Base-by-base conservation (phyloP, 1,139 yeast species). In the Blastobotrys petasosporus region DNA sequence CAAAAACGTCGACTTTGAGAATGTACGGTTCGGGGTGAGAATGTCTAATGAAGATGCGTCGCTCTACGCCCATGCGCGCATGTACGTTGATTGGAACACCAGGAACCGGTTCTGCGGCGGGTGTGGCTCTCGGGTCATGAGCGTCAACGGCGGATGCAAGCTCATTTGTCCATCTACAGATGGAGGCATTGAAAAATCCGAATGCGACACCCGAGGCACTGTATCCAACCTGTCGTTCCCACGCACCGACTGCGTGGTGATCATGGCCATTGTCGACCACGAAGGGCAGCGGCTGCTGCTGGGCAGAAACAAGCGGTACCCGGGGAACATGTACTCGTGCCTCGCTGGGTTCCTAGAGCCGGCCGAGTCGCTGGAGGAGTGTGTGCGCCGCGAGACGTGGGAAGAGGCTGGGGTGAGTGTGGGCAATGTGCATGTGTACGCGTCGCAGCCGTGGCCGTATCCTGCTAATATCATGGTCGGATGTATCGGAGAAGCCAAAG, bases 261-360 rank as follows among this genome's bases (percentile, higher is more conserved):
- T 90, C 51, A 80, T 86, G 11, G 94, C 94, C 1, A 78, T 87
- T 16, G 74, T 87, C 30, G 81, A 83, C 57, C 57, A 68, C 28
- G 79, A 76, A 30, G 76, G 79, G 34, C 68, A 79, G 47, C 80
- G 82, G 62, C 69, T 87, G 13, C 74, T 92, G 38, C 71, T 90
- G 15, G 95, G 94, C 2, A 73, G 85, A 48, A 78, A 79, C 51
- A 80, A 74, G 55, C 69, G 94, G 48, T 71, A 70, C 55, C 73
- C 76, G 2, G 66, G 66, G 42, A 69, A 66, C 32, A 67, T 76
- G 50, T 90, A 82, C 66, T 76, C 94, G 11, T 84, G 95, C 59
- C 77, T 94, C 44, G 95, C 97, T 1, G 98, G 98, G 3, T 90
- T 90, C 63, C 80, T 90, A 77, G 98, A 90, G 65, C 96, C 97